A percentile compares a stretch with the other conserved stretches of the same genome.
Conservation (phyloP, 2,329 filamentous ascomycete genomes). For the Bipolaris oryzae region DNA sequence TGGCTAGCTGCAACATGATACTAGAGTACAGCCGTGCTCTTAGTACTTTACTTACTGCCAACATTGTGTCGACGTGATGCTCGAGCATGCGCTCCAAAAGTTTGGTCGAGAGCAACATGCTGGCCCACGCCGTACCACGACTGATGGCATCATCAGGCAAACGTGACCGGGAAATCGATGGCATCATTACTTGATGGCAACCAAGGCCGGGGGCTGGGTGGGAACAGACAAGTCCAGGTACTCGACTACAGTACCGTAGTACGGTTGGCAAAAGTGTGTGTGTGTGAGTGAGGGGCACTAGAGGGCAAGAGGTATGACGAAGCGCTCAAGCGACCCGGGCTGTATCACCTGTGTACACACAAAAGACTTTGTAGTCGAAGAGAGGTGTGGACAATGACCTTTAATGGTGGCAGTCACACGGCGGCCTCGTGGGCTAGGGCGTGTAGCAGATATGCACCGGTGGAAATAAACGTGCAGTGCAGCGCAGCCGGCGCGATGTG, state of each 20-base stretch:
- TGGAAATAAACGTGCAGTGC: conserved; percentile 51
- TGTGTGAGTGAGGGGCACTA: conserved; percentile 13
- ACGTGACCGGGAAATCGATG: conserved; percentile 13
- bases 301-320: conserved; percentile 27
- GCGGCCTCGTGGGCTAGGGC: conserved; percentile 43
- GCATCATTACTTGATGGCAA: conserved; percentile 24
- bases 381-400: conserved; percentile 1
- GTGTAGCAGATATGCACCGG: conserved; percentile 43
- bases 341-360: conserved; percentile 33
- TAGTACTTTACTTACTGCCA: conserved; percentile 9
- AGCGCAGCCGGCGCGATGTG: conserved; percentile 50
- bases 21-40: conserved; percentile 3
- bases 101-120: conserved; percentile 19
- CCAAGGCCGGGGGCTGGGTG: conserved; percentile 8
- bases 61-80: conserved; percentile 15
- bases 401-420: conserved; percentile 35
- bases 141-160: conserved; percentile 33
- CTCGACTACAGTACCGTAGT: conserved; percentile 22
- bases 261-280: conserved; percentile 24
- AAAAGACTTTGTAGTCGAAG: conserved; percentile 12
- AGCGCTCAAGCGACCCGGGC: conserved; percentile 35
- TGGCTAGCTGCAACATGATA: conserved; percentile 14
- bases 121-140: conserved; percentile 36
- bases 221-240: conserved; percentile 20
- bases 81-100: conserved; percentile 36